Base-by-base conservation (phyloP, 768 basidiomycete genomes). In the Mycena venus region DNA sequence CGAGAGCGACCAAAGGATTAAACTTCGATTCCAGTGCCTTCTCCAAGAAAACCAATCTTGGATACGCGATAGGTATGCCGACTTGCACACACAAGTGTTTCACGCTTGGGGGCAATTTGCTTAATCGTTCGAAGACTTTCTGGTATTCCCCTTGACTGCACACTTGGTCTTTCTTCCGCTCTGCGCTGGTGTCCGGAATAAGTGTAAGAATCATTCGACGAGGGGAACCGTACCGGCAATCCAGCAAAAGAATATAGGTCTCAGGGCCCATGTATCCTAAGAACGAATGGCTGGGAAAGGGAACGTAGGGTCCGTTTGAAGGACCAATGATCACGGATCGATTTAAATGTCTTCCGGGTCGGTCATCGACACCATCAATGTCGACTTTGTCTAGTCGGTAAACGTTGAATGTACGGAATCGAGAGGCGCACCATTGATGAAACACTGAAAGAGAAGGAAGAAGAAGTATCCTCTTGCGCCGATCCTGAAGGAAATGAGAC, bases 401-500 rank as follows among this genome's bases (percentile, higher is more conserved):
- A 68, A 47, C 69, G 25, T 70, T 60, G n/a, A 36, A 40, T 23
- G 62, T 70, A 32, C 17, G 19, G 63, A 65, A 67, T 14, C 44
- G 23, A 29, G 25, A 65, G 25, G 63, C 89, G 65, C 77, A 94
- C 95, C 90, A 75, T 94, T 93, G 78, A 94, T 91, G 82, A 97
- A 97, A 77, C 95, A 95, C 78, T 99, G 98, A 87, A 99, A 99
- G 1, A 99, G 87, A 25, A 98, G 86, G 85, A 92, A 99, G 87
- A 92, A 97, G 82, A 97, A 97, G 84, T 97, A 98, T 25, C 93
- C 96, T 76, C 94, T 86, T 0, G 91, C 83, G 8, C 97, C 98
- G 67, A 99, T 94, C 10, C 94, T 95, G 72, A 63, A 55, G 34
- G 32, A 63, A 72, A 23, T 74, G 53, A 67, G 36, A n/a, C 5